Base-by-base conservation (phyloP, 2,329 filamentous ascomycete species). In the Aspergillus sp. region DNA sequence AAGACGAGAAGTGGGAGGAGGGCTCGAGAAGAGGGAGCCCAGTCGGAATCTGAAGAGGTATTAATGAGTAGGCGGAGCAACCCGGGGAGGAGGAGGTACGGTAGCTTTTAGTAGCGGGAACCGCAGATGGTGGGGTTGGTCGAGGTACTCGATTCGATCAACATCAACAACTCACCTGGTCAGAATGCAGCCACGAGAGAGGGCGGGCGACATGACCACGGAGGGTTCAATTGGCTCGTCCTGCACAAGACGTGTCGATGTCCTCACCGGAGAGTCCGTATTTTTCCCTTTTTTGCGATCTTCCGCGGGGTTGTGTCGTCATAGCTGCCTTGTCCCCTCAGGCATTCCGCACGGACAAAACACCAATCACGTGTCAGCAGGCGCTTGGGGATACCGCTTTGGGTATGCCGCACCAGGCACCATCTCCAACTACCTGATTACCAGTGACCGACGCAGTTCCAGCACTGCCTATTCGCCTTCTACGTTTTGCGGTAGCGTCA, bases 291-390 rank as follows among this genome's bases (percentile, higher is more conserved):
- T 29, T 29, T 21, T 21, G 11, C 13, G 14, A 13, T 42, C 14
- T 19, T 19, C 40, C 40, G 40, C 36, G 53, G 51, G 51, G 56
- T 45, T 45, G 36, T 59, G 57, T 55, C 58, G 58, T 59, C 58
- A 61, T 60, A 51, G 46, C 23, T 16, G 32, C 47, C 44, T 47
- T 20, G 10, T 19, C 14, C 46, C 51, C 52, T 59, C 47, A 56
- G 52, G 52, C 45, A 29, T 14, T 19, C 1, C n/a, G 11, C 34
- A 29, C 25, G 25, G 25, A 10, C 25, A 29, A 29, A 29, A 29
- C 40, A 20, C 40, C 19, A 17, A 17, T 42, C 40, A 42, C 40
- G 40, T 42, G 40, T 16, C 14, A 42, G 16, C 40, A 2, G 11
- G 40, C 40, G 16, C 40, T 17, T 20, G 19, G 16, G 40, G 40